These are phyloP conservation scores for Monilinia polystroma DNA, from an alignment of 2,329 filamentous ascomycete genomes.

Conservation along the genomic window DNA sequence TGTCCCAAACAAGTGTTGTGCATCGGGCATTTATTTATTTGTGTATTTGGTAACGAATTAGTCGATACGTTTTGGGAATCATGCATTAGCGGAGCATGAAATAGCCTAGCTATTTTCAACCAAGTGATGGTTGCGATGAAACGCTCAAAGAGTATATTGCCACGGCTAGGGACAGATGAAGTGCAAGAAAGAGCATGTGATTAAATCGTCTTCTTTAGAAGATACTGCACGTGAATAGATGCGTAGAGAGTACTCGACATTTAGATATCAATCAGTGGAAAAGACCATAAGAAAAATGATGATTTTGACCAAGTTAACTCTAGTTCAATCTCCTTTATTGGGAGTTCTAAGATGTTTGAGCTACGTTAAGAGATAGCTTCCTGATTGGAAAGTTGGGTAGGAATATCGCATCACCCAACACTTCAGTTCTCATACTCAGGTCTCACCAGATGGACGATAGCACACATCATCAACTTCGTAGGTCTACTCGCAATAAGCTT, in stretches of 20 bases:
- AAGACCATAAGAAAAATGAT: background rate
- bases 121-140: background rate
- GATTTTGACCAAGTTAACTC: slow-evolving; percentile 8
- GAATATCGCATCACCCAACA: background rate
- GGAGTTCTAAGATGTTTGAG: background rate
- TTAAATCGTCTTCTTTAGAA: background rate
- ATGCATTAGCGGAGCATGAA: slow-evolving; percentile 11
- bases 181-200: background rate
- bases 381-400: background rate
- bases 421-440: background rate
- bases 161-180: background rate
- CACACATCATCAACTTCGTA: slow-evolving; percentile 1
- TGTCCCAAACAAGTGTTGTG: slow-evolving; percentile 24
- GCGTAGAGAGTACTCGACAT: background rate
- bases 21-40: slow-evolving; percentile 19
- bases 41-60: background rate
- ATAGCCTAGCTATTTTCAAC: background rate
- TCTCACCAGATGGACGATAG: background rate
- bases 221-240: background rate
- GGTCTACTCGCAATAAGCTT: background rate
- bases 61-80: slow-evolving; percentile 1
- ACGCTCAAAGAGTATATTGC: background rate
- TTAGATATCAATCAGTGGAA: background rate
- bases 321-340: background rate
- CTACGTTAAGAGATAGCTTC: background rate